Percentiles rank a stretch among this genome's conserved stretches.
phyloP scores from a whole-genome alignment of 2,329 filamentous ascomycete species.

The Aaosphaeria arxii region DNA sequence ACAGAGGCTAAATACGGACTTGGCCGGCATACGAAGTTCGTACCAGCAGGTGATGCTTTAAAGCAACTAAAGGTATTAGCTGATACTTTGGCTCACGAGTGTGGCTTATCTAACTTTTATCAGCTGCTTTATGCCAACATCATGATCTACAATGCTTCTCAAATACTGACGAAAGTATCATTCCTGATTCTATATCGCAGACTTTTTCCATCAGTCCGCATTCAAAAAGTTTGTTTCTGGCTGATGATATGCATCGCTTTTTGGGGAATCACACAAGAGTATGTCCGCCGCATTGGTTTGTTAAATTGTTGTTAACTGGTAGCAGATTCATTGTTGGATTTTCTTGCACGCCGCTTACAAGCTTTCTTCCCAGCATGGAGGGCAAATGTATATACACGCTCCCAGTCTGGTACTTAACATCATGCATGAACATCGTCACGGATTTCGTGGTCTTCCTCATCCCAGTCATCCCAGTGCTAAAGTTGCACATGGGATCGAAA shows the following conservation, averaged over 20 bases:
- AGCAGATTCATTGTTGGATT: conserved; percentile 10
- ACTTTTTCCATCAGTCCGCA: conserved; percentile 8
- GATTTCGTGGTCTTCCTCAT: conserved; percentile 13
- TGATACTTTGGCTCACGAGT: neutral
- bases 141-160: conserved; percentile 13
- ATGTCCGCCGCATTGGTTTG: neutral
- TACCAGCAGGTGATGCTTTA: conserved; percentile 1
- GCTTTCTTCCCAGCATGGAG: conserved; percentile 7
- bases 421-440: conserved; percentile 13
- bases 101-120: neutral
- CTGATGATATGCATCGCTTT: conserved; percentile 7
- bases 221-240: conserved; percentile 8
- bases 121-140: conserved; percentile 9
- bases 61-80: conserved; percentile 7
- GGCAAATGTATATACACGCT: conserved; percentile 9
- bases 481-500: conserved; percentile 9
- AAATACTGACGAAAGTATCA: conserved; percentile 12
- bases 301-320: neutral
- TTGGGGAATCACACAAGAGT: conserved; percentile 13
- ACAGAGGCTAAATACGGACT: conserved; percentile 8
- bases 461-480: conserved; percentile 9
- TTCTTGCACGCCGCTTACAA: conserved; percentile 7
- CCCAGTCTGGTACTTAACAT: conserved; percentile 9
- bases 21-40: conserved; percentile 11
- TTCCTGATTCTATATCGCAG: conserved; percentile 14